Evolutionary conservation across 176 grass and related monocot genomes (phyloP).

Genomic region (Zizania latifolia): DNA sequence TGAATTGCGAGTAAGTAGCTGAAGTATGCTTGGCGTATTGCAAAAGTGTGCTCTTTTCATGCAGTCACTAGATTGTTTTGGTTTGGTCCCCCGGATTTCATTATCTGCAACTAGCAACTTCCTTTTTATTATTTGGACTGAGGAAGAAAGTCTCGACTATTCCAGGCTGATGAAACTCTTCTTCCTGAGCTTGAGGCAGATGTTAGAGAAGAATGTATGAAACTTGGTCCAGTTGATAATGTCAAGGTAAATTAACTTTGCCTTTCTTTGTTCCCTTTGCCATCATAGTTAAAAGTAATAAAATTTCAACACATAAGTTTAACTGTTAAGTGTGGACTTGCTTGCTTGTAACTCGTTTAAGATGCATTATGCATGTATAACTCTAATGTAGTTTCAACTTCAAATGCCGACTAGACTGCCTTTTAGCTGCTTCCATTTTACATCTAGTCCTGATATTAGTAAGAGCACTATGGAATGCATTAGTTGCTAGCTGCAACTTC

Average conservation of each 20-base stretch:
- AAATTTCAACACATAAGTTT: too few species aligned
- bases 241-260: constrained; percentile 61
- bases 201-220: constrained; percentile 84
- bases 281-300: too few species aligned
- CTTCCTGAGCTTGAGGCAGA: constrained; percentile 73
- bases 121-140: constrained; percentile 8
- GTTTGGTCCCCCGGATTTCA: not conserved
- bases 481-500: not conserved
- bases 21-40: constrained; percentile 9
- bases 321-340: not conserved
- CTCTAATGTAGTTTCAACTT: not conserved
- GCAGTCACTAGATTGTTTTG: not conserved
- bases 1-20: constrained; percentile 74
- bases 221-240: constrained; percentile 73
- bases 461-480: not conserved
- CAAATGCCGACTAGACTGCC: not conserved
- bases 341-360: not conserved
- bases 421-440: not conserved
- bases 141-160: constrained; percentile 26
- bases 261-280: not conserved
- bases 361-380: not conserved
- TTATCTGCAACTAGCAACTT: constrained; percentile 23
- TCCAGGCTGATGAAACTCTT: constrained; percentile 80
- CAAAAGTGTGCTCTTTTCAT: not conserved
- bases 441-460: not conserved